Evolutionary conservation across 495 filamentous ascomycete species (phyloP).

Genomic region (Trichocladium antarcticum): DNA sequence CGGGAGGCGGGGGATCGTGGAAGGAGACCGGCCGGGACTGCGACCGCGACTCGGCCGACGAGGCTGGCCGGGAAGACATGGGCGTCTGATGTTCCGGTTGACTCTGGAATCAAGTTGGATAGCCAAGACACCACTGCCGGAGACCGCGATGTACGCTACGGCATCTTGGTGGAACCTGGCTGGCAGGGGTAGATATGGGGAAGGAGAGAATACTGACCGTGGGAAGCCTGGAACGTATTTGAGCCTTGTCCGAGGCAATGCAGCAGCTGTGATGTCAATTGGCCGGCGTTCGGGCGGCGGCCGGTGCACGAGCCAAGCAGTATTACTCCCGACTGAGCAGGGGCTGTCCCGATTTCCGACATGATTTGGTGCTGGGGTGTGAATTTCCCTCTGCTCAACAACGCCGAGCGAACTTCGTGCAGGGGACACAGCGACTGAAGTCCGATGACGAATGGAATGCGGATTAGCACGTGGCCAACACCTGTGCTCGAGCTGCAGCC

Average conservation of each 20-base stretch:
- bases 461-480: no score
- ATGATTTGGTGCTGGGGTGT: no score
- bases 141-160: not conserved
- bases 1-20: slow-evolving; percentile 10
- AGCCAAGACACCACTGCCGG: no score
- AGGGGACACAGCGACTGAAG: no score
- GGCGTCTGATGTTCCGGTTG: slow-evolving; percentile 10
- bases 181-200: not conserved
- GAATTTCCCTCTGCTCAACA: no score
- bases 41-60: slow-evolving; percentile 1
- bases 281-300: not conserved
- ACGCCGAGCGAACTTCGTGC: no score
- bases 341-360: no score
- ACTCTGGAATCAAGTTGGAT: no score
- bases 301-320: not conserved
- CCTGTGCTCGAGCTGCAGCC: no score
- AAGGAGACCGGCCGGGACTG: slow-evolving; percentile 10
- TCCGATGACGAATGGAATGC: no score
- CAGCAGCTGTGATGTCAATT: not conserved
- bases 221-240: not conserved
- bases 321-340: not conserved
- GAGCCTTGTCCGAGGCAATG: not conserved
- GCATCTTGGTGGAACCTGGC: slow-evolving; percentile 3
- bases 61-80: slow-evolving; percentile 6
- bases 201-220: not conserved